Conservation (phyloP, 768 basidiomycete genomes). For the Rhodotorula taiwanensis region DNA sequence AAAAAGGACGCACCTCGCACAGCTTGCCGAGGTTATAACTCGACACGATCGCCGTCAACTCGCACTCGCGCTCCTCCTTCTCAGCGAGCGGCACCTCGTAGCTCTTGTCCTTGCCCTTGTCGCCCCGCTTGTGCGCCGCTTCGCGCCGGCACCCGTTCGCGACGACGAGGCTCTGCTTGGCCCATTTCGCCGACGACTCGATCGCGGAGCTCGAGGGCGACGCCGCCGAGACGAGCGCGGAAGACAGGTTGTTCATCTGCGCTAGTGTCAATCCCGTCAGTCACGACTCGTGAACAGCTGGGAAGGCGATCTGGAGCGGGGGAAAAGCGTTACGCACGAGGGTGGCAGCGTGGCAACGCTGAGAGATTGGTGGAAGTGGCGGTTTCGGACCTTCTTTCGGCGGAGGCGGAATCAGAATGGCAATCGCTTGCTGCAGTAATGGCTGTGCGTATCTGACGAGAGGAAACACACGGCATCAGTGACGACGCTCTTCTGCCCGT, state of each 20-base stretch:
- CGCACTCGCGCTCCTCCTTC: slow-evolving; percentile 34
- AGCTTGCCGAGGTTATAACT: slow-evolving; percentile 35
- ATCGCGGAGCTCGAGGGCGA: slow-evolving; percentile 7
- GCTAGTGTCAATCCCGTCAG: neutral
- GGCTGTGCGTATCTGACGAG: slow-evolving; percentile 30
- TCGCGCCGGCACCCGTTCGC: slow-evolving; percentile 20
- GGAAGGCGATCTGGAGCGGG: neutral
- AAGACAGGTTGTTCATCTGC: slow-evolving; percentile 39
- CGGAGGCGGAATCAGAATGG: slow-evolving; percentile 28
- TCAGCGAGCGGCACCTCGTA: slow-evolving; percentile 16
- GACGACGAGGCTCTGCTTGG: slow-evolving; percentile 22
- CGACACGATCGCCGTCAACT: slow-evolving; percentile 27
- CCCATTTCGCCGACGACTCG: slow-evolving; percentile 28
- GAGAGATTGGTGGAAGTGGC: slow-evolving; percentile 17
- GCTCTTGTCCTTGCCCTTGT: neutral
- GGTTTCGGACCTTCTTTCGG: slow-evolving; percentile 8
- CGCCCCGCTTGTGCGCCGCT: slow-evolving; percentile 1
- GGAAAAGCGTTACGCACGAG: slow-evolving; percentile 17
- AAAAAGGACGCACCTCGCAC: slow-evolving; percentile 24
- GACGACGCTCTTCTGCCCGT: too few species aligned
- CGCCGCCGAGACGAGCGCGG: slow-evolving; percentile 24
- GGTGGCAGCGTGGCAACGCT: slow-evolving; percentile 33
- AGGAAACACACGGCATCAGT: neutral
- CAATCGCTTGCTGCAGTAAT: slow-evolving; percentile 31
- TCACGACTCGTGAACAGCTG: too few species aligned